Percentiles rank a stretch among this genome's conserved stretches.
Conservation (phyloP, 148 eudicot genomes). For the Rhododendron simsii region DNA sequence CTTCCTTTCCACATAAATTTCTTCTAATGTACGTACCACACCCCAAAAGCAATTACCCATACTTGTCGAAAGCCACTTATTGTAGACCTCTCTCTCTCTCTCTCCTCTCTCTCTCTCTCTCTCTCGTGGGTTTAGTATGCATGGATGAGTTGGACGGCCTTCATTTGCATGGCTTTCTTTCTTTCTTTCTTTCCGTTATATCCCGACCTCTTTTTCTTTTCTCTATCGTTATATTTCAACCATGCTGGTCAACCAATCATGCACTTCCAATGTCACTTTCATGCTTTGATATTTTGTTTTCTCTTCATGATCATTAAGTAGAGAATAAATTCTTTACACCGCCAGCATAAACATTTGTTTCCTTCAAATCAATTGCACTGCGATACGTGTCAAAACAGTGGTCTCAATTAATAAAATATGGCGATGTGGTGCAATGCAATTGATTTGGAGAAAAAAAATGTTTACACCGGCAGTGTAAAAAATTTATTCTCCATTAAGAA, state of each 20-base stretch:
- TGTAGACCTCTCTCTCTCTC: constrained; percentile 26
- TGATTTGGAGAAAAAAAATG: too few species aligned
- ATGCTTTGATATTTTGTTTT: background rate
- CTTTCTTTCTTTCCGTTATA: background rate
- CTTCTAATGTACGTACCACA: background rate
- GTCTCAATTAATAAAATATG: too few species aligned
- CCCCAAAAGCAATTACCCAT: constrained; percentile 35
- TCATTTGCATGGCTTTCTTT: constrained; percentile 4
- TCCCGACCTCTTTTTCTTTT: background rate
- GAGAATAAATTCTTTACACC: too few species aligned
- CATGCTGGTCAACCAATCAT: constrained; percentile 7
- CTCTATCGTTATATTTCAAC: background rate
- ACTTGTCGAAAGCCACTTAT: constrained; percentile 26
- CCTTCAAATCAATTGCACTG: too few species aligned
- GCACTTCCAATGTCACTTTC: constrained; percentile 12
- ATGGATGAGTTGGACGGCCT: constrained; percentile 16
- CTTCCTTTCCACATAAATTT: constrained; percentile 29
- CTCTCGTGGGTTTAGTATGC: constrained; percentile 2
- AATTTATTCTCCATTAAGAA: too few species aligned
- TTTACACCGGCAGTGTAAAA: too few species aligned
- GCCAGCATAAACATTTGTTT: too few species aligned
- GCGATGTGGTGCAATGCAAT: too few species aligned
- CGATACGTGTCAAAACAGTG: too few species aligned
- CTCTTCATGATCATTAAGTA: background rate
- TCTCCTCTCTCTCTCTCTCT: background rate